These are phyloP conservation scores for Typha latifolia DNA, from an alignment of 176 grass and related monocot species.

Conservation along the genomic window DNA sequence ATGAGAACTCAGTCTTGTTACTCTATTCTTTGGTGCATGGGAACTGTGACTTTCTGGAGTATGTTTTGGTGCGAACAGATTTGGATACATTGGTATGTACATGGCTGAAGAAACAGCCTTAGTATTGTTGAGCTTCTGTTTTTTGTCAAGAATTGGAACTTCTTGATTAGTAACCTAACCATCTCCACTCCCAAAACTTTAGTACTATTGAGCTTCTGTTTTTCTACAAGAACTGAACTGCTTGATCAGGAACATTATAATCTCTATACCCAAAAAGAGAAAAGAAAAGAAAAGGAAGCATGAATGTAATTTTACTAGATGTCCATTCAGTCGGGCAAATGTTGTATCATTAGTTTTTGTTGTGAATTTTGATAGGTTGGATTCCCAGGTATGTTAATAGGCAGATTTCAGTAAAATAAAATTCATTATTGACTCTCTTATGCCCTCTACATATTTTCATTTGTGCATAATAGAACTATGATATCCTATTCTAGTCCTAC, in stretches of 20 bases:
- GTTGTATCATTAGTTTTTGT: not conserved
- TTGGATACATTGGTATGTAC: conserved; percentile 89
- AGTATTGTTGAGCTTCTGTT: not conserved
- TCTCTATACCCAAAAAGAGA: not conserved
- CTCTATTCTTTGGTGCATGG: conserved; percentile 96
- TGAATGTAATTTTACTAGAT: not conserved
- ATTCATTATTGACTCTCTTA: not conserved
- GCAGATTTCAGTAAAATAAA: not conserved
- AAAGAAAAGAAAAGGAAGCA: not conserved
- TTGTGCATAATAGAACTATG: not conserved
- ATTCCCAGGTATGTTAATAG: not conserved
- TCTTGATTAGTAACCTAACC: not conserved
- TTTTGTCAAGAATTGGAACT: not conserved
- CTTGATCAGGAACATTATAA: not conserved
- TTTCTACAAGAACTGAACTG: not conserved
- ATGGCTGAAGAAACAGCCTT: conserved; percentile 2
- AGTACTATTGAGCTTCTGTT: not conserved
- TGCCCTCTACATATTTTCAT: not conserved
- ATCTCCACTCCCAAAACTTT: not conserved
- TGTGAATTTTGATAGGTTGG: not conserved
- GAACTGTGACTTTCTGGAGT: conserved; percentile 93
- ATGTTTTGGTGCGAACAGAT: conserved; percentile 96
- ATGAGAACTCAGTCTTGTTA: conserved; percentile 76
- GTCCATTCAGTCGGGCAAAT: not conserved
- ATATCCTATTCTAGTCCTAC: too few species aligned